Evolutionary conservation across 306 rosid genomes (phyloP), one percentile per base, ranked within the genome.

Genomic region (Coriaria nepalensis): DNA sequence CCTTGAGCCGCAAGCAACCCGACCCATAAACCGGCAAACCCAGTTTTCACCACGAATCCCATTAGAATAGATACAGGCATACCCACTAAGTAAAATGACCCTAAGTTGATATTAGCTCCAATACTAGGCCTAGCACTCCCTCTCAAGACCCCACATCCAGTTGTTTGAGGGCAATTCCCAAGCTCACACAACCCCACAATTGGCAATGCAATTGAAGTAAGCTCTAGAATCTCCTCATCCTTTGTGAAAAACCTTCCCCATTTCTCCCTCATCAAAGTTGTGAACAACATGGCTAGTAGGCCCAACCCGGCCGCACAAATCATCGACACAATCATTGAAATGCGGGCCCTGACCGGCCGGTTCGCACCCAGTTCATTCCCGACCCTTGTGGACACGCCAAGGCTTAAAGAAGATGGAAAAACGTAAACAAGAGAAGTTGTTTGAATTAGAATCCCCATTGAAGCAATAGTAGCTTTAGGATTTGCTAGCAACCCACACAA

Each of bases 1-100:
- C 49, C 93, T 78, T 92, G 98, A 53, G 98, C 98, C 1, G 96
- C 93, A 75, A 92, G 83, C 69, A 92, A 82, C 34, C 98, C 98
- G 4, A 92, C 45, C 98, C 98, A 92, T 7, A 92, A 86, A 41
- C 98, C 98, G 0, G 81, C 36, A 53, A 92, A 92, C 4, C 93
- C 98, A 78, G 75, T 49, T 47, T 73, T 75, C 0, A 20, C 35
- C 2, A 68, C 72, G 33, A 92, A 92, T 11, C 93, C 98, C 53
- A 75, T 61, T 14, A 86, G 4, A 7, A 85, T 55, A 4, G 86
- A 87, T 5, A 92, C 94, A 0, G 96, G 98, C 94, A 85, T 75
- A 1, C 98, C 98, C 59, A 92, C 93, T 40, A 86, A 45, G 39
- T 92, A 92, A 49, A 92, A 92, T 0, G 98, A 85, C 6, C 94